phyloP scores from a whole-genome alignment of 2,329 filamentous ascomycete genomes.

The Apiospora kogelbergensis region DNA sequence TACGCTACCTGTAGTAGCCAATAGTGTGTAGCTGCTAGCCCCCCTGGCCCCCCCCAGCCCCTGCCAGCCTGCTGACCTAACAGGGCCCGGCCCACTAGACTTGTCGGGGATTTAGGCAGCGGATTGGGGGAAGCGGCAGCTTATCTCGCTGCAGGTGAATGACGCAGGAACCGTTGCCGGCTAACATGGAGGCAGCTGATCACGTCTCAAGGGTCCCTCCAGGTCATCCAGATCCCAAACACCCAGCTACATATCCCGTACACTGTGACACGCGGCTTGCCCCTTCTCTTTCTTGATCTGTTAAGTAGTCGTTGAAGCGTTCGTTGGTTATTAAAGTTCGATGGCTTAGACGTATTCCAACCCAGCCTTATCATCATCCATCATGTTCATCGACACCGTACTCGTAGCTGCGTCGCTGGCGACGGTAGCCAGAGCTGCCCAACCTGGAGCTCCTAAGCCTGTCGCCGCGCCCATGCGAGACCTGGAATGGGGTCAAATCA shows the following conservation, averaged over 20 bases:
- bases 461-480: conserved; percentile 79
- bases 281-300: neutral
- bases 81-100: neutral
- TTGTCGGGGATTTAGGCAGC: conserved; percentile 13
- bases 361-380: conserved; percentile 13
- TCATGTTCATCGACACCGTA: conserved; percentile 31
- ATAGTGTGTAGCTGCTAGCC: neutral
- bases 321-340: neutral
- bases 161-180: too few relatives aligned
- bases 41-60: too few relatives aligned
- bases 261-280: neutral
- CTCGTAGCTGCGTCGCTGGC: conserved; percentile 40
- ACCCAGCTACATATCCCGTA: neutral
- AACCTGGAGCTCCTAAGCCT: conserved; percentile 79
- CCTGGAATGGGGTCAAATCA: conserved; percentile 89
- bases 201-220: neutral
- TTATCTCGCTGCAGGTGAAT: neutral
- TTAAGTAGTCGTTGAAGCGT: neutral
- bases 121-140: too few relatives aligned
- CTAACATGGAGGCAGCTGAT: neutral
- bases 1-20: neutral
- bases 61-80: neutral
- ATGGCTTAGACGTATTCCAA: conserved; percentile 5
- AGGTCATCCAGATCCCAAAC: neutral
- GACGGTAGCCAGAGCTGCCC: conserved; percentile 49